Evolutionary conservation across 768 basidiomycete species (phyloP).

Genomic region (Leccinum boreale): DNA sequence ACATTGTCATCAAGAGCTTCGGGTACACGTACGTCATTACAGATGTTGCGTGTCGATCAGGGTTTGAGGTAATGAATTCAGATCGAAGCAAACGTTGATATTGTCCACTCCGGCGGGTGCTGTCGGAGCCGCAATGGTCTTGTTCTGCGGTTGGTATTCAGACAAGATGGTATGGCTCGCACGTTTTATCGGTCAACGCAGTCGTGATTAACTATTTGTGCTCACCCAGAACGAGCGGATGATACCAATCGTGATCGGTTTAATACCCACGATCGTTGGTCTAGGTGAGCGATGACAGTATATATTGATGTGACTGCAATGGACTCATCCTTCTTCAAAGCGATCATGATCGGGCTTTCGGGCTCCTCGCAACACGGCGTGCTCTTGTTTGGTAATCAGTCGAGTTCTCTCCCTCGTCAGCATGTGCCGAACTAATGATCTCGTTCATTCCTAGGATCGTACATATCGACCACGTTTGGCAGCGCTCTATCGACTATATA

Average conservation of each 20-base stretch:
- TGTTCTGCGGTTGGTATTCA: slow-evolving; percentile 62
- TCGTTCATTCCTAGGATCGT: slow-evolving; percentile 36
- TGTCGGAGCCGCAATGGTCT: slow-evolving; percentile 44
- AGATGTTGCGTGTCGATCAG: background rate
- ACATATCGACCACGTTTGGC: slow-evolving; percentile 55
- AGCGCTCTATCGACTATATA: slow-evolving; percentile 58
- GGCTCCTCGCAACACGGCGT: slow-evolving; percentile 46
- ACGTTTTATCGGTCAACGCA: background rate
- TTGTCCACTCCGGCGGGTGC: slow-evolving; percentile 54
- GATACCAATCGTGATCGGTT: slow-evolving; percentile 55
- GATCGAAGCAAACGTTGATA: slow-evolving; percentile 59
- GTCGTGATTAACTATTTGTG: background rate
- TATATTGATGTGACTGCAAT: background rate
- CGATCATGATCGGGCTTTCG: slow-evolving; percentile 54
- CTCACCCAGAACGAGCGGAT: slow-evolving; percentile 50
- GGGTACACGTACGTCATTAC: slow-evolving; percentile 52
- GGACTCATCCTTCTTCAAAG: slow-evolving; percentile 19
- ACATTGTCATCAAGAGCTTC: slow-evolving; percentile 58
- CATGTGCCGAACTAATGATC: background rate
- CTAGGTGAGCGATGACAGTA: slow-evolving; percentile 33
- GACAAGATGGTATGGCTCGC: slow-evolving; percentile 48
- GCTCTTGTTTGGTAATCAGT: slow-evolving; percentile 50
- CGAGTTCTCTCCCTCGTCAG: background rate
- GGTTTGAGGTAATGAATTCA: slow-evolving; percentile 15
- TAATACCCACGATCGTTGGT: slow-evolving; percentile 59